phyloP scores from a whole-genome alignment of 1,284 basidiomycete species.

The Ustilago loliicola region DNA sequence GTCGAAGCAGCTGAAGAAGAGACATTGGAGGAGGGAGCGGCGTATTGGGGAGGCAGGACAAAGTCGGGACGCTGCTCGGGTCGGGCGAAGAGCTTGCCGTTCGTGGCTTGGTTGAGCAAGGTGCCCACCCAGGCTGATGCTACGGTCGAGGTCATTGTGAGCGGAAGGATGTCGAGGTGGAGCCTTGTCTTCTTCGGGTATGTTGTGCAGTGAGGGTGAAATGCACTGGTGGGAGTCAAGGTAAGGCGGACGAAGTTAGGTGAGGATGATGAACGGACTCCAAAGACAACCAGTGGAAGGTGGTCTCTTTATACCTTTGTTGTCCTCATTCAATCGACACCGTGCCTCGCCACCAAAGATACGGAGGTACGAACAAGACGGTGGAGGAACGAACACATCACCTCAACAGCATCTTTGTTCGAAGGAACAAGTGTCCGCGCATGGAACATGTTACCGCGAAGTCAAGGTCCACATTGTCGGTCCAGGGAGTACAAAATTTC shows the following conservation, averaged over 20 bases:
- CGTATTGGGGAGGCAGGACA: conserved; percentile 16
- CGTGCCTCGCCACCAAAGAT: no score
- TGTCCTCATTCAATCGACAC: not conserved
- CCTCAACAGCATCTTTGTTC: not conserved
- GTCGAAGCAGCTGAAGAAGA: conserved; percentile 6
- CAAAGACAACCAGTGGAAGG: not conserved
- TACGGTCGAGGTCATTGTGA: conserved; percentile 24
- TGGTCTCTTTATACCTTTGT: not conserved
- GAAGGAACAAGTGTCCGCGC: not conserved
- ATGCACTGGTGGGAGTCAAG: not conserved
- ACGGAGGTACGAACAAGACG: not conserved
- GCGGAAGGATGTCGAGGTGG: not conserved
- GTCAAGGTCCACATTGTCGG: not conserved
- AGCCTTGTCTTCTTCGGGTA: conserved; percentile 3
- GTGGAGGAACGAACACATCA: not conserved
- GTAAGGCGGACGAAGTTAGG: not conserved
- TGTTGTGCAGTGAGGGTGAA: not conserved
- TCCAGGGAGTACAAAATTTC: not conserved
- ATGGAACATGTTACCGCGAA: not conserved
- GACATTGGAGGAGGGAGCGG: not conserved
- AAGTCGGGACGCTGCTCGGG: conserved; percentile 31
- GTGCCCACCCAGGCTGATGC: conserved; percentile 42
- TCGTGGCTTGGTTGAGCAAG: conserved; percentile 35
- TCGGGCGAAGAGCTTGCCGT: conserved; percentile 24
- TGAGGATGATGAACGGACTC: not conserved